phyloP scores from a whole-genome alignment of 202 grass and related monocot species.

The Elaeis oleifera region DNA sequence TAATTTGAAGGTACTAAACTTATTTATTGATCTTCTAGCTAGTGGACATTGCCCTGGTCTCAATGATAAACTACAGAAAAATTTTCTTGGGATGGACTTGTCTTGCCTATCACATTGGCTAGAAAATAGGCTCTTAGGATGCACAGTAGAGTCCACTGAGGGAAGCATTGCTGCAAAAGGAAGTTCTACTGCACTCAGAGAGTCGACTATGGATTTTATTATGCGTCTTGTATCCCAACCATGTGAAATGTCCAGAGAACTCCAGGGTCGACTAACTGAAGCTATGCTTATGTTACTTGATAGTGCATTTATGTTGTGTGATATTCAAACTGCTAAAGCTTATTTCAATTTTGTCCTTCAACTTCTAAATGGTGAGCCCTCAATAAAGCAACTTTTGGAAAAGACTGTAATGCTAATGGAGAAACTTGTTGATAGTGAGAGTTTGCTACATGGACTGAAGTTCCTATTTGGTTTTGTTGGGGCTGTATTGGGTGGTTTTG shows the following conservation, averaged over 20 bases:
- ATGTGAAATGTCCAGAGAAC: conserved; percentile 55
- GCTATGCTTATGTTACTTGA: conserved; percentile 67
- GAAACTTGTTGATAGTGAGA: conserved; percentile 58
- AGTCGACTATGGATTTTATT: conserved; percentile 66
- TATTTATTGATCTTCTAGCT: conserved; percentile 63
- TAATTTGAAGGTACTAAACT: conserved; percentile 73
- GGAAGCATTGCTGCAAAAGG: conserved; percentile 28
- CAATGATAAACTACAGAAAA: conserved; percentile 62
- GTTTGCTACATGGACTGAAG: conserved; percentile 50
- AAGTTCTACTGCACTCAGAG: conserved; percentile 40
- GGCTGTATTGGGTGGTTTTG: conserved; percentile 54
- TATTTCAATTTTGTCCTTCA: conserved; percentile 85
- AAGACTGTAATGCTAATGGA: conserved; percentile 66
- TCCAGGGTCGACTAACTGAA: conserved; percentile 63
- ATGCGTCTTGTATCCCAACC: conserved; percentile 48
- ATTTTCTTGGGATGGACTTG: conserved; percentile 70
- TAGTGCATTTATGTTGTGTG: conserved; percentile 67
- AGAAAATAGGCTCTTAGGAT: conserved; percentile 52
- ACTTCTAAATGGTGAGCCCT: conserved; percentile 53
- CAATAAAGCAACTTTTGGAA: conserved; percentile 62
- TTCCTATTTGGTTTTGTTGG: conserved; percentile 80
- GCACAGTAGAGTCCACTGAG: conserved; percentile 14
- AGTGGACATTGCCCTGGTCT: conserved; percentile 53
- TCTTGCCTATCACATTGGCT: conserved; percentile 63
- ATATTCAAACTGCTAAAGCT: conserved; percentile 61